Base-by-base conservation (phyloP, 2,329 filamentous ascomycete genomes). In the Sclerotinia minor region DNA sequence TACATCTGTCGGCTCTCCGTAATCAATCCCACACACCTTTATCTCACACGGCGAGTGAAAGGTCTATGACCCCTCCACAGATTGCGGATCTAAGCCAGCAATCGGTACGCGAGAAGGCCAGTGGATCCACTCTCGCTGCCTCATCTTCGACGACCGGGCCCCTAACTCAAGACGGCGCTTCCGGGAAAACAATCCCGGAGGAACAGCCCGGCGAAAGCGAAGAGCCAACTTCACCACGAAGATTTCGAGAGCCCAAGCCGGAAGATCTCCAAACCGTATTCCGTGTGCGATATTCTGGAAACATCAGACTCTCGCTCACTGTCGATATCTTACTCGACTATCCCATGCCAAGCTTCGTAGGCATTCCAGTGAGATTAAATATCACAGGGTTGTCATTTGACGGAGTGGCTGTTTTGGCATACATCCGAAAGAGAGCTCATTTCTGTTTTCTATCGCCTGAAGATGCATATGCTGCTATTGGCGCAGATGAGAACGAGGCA, bases 281-380 rank as follows among this genome's bases (percentile, higher is more conserved):
- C 75, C 90, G 94, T 72, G 94, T 96, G 69, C 89, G 88, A 67
- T 99, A 99, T 79, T 87, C 89, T 2, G 95, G 95, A 44, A 91
- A 97, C 76, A 85, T 99, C 68, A 89, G 89, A 72, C 85, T 99
- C 68, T 92, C 93, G 70, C 83, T 99, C 61, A 98, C 95, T 32
- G 94, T 95, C 0, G 94, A 98, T 79, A 97, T 99, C 53, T 83
- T 98, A 44, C 88, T 99, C 45, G 95, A 99, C 79, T 99, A 99
- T 78, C 95, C 95, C 0, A 98, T 98, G 92, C 94, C 94, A 52
- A 96, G 92, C 81, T 99, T 99, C 76, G 94, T 98, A 2, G 93
- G 94, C 17, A 94, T 99, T 70, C 95, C 95, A 1, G 85, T 99
- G 58, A 94, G 95, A 78, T 84, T 99, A 35, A 97, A 94, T 78